These are phyloP conservation scores for Udeniomyces megalosporus DNA, from an alignment of 768 basidiomycete genomes.

Conservation along the genomic window DNA sequence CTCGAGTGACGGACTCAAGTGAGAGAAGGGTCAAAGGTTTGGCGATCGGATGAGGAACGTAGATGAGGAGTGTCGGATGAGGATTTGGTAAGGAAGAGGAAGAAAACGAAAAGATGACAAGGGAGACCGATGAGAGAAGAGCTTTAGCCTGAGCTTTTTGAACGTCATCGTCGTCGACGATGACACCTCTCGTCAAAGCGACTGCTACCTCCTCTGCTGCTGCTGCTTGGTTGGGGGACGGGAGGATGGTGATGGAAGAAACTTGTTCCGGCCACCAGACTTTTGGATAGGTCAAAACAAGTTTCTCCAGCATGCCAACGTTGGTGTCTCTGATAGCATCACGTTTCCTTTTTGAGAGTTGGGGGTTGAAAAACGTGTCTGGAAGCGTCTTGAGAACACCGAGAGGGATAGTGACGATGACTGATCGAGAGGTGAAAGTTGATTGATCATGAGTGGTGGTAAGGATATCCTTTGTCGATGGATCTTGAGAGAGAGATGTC, in stretches of 20 bases:
- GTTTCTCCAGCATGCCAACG: constrained; percentile 24
- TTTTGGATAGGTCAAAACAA: constrained; percentile 20
- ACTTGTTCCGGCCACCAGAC: constrained; percentile 22
- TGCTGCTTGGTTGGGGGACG: background rate
- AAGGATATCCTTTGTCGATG: background rate
- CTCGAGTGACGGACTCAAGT: background rate
- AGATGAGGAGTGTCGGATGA: constrained; percentile 21
- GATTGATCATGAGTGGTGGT: background rate
- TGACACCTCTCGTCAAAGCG: background rate
- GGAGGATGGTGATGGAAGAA: constrained; percentile 18
- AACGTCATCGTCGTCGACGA: background rate
- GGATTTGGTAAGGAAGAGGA: constrained; percentile 14
- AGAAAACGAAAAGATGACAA: background rate
- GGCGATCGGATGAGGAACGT: constrained; percentile 19
- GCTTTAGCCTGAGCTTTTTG: background rate
- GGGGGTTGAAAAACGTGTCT: constrained; percentile 18
- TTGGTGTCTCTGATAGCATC: constrained; percentile 16
- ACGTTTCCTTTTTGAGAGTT: constrained; percentile 17
- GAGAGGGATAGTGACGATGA: constrained; percentile 18
- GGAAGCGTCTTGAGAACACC: constrained; percentile 21
- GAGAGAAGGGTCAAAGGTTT: constrained; percentile 2
- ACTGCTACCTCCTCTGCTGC: background rate
- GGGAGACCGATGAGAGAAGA: background rate
- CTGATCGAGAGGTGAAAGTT: constrained; percentile 7
- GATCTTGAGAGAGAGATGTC: background rate